Percentiles rank a stretch among this genome's conserved stretches.
Conservation (phyloP, 129 eudicot species). For the Saposhnikovia divaricata region DNA sequence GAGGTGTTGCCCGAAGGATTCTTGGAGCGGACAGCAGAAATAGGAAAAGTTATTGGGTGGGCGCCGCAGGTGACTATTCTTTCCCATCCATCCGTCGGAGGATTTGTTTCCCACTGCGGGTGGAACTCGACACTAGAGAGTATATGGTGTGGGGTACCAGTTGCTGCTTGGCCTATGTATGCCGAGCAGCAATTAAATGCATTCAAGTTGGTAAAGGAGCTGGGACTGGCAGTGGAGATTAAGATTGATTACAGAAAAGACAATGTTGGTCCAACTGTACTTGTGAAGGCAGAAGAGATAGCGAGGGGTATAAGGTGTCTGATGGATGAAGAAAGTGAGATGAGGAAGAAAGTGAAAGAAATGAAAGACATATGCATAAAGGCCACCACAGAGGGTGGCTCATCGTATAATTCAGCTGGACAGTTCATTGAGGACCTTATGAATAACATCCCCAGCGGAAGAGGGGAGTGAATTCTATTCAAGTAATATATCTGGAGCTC, state of each 20-base stretch:
- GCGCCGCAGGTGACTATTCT: background rate
- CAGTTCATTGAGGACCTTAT: background rate
- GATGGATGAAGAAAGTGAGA: background rate
- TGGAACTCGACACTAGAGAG: background rate
- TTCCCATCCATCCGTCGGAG: background rate
- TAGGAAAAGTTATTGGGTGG: conserved; percentile 2
- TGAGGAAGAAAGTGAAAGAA: background rate
- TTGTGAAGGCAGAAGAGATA: background rate
- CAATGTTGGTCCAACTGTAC: background rate
- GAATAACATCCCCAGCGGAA: background rate
- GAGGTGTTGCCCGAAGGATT: background rate
- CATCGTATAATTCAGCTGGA: background rate
- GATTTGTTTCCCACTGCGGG: background rate
- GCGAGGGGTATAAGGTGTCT: background rate
- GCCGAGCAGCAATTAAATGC: conserved; percentile 1
- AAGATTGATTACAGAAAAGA: background rate
- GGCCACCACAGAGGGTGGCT: background rate
- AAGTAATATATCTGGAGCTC: background rate
- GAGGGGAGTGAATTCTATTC: background rate
- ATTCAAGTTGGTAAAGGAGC: background rate
- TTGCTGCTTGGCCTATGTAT: background rate
- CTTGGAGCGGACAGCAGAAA: background rate
- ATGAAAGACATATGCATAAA: background rate
- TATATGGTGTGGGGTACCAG: background rate
- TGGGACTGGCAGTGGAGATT: background rate